Base-by-base conservation (phyloP, 2,329 filamentous ascomycete species). In the Didymella segeticola region DNA sequence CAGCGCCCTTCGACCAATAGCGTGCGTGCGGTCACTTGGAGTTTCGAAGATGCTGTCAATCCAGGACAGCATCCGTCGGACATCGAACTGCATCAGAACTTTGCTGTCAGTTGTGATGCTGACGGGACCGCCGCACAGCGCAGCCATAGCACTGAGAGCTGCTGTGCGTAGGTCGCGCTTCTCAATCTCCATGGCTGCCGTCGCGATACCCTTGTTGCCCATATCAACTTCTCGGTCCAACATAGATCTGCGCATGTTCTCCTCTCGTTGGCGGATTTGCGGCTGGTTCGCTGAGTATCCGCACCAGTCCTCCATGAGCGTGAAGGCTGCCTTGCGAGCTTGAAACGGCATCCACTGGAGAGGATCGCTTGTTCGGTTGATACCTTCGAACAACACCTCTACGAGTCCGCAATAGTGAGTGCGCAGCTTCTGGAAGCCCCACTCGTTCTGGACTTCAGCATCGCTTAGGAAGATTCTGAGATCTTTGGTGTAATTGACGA, bases 221-320 rank as follows among this genome's bases (percentile, higher is more conserved):
- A 88, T 75, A 17, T 89, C 86, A 51, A 82, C 79, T 55, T 95
- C 90, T 49, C 91, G 89, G 46, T 93, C 87, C 29, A 96, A 87
- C 61, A 95, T 82, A 2, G 90, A 91, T 63, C 93, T 89, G 36
- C 91, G 84, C 88, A 97, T 96, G 29, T 85, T 89, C 57, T 96
- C 89, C 74, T 97, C 93, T 57, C 91, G 84, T 53, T 88, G 87
- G 5, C 88, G 85, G 33, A 96, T 90, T 60, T 96, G 90, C 12
- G 79, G 82, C 70, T 96, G 91, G 60, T 97, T 96, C 0, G 93
- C 91, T 7, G 93, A 96, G 72, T 96, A 97, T 2, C 95, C 95
- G 71, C 95, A 99, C 96, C 96, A 99, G 61, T 98, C 93, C 75
- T 99, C 95, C 93, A 99, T 98, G 41, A 99, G 79, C 0, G 93